phyloP scores from a whole-genome alignment of 2,329 filamentous ascomycete species.

The Catunica adiposa region DNA sequence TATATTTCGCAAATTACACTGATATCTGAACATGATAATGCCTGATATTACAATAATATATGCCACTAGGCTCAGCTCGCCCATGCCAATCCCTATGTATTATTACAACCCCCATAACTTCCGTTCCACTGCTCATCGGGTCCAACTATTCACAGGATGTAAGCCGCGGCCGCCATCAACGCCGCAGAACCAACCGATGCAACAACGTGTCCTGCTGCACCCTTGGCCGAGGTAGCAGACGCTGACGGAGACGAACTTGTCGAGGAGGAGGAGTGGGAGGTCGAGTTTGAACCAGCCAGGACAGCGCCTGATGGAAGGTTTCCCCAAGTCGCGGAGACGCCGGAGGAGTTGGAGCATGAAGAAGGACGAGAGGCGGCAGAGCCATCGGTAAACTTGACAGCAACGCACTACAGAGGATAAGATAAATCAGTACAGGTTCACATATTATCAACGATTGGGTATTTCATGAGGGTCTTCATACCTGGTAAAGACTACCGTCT shows the following conservation, averaged over 20 bases:
- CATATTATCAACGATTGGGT: neutral
- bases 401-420: conserved; percentile 7
- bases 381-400: conserved; percentile 9
- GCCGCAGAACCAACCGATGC: conserved; percentile 11
- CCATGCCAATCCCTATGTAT: neutral
- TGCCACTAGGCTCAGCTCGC: neutral
- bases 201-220: conserved; percentile 9
- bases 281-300: conserved; percentile 10
- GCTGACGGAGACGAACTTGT: neutral
- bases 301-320: conserved; percentile 10
- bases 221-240: conserved; percentile 6
- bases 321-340: neutral
- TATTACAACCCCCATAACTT: neutral
- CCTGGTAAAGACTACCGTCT: conserved; percentile 42
- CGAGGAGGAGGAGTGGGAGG: conserved; percentile 5
- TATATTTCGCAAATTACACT: neutral
- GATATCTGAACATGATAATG: neutral
- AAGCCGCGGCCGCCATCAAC: conserved; percentile 12
- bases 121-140: neutral
- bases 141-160: conserved; percentile 7
- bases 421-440: neutral
- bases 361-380: conserved; percentile 9
- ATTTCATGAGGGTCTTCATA: conserved; percentile 20
- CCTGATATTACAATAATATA: neutral
- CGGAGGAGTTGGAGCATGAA: conserved; percentile 10